Evolutionary conservation across 345 rosid species (phyloP).

Genomic region (Linum tenue): DNA sequence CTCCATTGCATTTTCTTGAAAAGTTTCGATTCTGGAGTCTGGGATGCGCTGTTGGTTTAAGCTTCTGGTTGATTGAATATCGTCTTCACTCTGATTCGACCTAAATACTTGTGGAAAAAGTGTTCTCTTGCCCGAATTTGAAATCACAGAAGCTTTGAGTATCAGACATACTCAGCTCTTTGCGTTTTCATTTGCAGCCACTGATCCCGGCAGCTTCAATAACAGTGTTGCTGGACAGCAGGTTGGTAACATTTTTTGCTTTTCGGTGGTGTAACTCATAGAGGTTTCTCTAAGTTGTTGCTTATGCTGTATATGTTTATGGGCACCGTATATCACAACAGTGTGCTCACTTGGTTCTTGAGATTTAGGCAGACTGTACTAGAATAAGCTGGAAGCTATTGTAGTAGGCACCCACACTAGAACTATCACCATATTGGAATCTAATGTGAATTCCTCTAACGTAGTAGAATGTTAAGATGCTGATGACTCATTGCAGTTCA

Average conservation of each 20-base stretch:
- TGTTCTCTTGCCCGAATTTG: background rate
- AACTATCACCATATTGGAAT: background rate
- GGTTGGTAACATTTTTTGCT: background rate
- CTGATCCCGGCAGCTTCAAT: conserved; percentile 11
- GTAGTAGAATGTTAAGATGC: no score
- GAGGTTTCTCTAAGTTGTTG: background rate
- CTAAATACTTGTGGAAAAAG: background rate
- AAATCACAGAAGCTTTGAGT: background rate
- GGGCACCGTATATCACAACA: background rate
- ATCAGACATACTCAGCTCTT: background rate
- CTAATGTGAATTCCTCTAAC: background rate
- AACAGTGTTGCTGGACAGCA: conserved; percentile 12
- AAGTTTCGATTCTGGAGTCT: background rate
- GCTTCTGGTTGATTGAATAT: background rate
- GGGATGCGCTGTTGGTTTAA: background rate
- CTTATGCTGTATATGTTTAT: background rate
- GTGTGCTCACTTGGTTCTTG: background rate
- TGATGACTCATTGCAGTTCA: no score
- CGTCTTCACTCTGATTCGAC: background rate
- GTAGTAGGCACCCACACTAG: background rate
- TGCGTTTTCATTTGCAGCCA: background rate
- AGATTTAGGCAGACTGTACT: background rate
- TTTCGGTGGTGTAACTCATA: background rate
- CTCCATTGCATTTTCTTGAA: background rate
- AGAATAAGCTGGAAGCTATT: background rate